Conservation (phyloP, 2,329 filamentous ascomycete species). For the Talaromyces islandicus region DNA sequence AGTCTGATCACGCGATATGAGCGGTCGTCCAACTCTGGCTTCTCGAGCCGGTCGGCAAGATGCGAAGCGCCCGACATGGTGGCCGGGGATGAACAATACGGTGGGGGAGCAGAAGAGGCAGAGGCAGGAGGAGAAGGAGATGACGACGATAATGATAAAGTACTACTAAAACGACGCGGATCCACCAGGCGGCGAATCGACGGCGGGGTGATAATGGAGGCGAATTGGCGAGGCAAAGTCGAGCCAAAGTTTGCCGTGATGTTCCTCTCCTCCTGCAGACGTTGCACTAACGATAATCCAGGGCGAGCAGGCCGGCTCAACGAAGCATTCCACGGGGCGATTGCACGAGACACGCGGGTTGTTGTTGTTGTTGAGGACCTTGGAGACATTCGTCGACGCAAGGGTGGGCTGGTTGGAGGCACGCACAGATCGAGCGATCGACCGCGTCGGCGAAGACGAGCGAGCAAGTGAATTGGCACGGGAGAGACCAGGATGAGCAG, state of each 20-base stretch:
- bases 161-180: neutral
- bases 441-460: neutral
- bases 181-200: neutral
- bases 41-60: constrained; percentile 69
- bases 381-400: constrained; percentile 24
- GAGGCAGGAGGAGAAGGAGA: no score
- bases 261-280: neutral
- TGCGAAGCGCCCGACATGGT: constrained; percentile 26
- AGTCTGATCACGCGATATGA: constrained; percentile 82
- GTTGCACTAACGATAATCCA: neutral
- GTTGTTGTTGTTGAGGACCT: constrained; percentile 26
- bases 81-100: constrained; percentile 5
- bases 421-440: neutral
- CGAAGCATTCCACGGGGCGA: constrained; percentile 1
- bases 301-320: neutral
- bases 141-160: neutral
- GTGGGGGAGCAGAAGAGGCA: neutral
- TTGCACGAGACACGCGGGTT: constrained; percentile 6
- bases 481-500: neutral
- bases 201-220: neutral
- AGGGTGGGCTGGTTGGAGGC: constrained; percentile 7
- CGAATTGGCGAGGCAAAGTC: neutral
- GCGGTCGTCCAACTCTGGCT: constrained; percentile 77
- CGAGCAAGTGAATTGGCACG: neutral
- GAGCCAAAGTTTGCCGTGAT: neutral